Base-by-base conservation (phyloP, 2,329 filamentous ascomycete genomes). In the Fusarium oxysporum region DNA sequence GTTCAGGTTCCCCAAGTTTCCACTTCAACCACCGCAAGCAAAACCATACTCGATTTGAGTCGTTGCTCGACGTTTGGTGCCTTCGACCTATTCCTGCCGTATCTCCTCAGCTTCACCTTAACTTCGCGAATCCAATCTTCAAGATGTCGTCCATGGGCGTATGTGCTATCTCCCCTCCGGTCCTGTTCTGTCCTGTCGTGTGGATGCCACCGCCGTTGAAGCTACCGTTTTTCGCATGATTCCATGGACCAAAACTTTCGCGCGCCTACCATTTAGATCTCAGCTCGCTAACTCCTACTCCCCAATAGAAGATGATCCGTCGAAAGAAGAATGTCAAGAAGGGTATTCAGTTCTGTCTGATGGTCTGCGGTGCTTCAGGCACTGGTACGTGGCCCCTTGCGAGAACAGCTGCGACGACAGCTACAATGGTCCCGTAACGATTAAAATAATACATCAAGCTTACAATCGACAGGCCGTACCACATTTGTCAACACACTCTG, bases 261-360 rank as follows among this genome's bases (percentile, higher is more conserved):
- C 62, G 58, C 76, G 70, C 65, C 62, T 59, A 37, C 57, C 62
- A 45, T 45, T 30, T 68, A 13, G 41, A 67, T 68, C 50, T 61
- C 61, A 71, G 38, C 47, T 68, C 66, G 74, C 80, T 83, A 65
- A 83, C 77, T 59, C 55, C 63, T 64, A 33, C 30, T 62, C 64
- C 56, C 32, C 55, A 79, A 71, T 84, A 94, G 91, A 94, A 97
- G 86, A 96, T 97, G 93, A 95, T 98, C 84, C 95, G 96, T 87
- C 93, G 94, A 86, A 99, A 99, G 96, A 99, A 99, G 93, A 98
- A 99, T 90, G 96, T 99, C 87, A 98, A 98, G 93, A 98, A 98
- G 91, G 96, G 96, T 83, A 98, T 99, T 82, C 96, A 99, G 89
- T 99, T 99, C 89, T 98, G 95, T 85, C 86, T 99, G 90, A 99